A percentile compares a stretch with the other conserved stretches of the same genome.
phyloP scores from a whole-genome alignment of 2,329 filamentous ascomycete species.

The Trichoderma atrobrunneum region DNA sequence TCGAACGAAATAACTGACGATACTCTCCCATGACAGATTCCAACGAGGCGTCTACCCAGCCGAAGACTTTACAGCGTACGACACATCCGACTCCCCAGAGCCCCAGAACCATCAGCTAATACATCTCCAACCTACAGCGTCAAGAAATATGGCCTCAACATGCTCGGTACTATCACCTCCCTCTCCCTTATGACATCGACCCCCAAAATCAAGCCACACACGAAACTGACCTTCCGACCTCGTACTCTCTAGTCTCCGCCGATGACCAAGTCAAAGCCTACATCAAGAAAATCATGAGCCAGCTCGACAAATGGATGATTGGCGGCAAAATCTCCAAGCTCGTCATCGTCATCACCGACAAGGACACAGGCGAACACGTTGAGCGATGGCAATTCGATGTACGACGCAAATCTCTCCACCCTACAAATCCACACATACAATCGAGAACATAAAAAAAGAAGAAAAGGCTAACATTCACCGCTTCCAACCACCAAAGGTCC shows the following conservation, averaged over 20 bases:
- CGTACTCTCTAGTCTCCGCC: conserved; percentile 63
- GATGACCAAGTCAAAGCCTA: conserved; percentile 99
- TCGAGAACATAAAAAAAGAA: neutral
- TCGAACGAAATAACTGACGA: neutral
- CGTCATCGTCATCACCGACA: conserved; percentile 93
- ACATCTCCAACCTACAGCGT: conserved; percentile 46
- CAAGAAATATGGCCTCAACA: conserved; percentile 99
- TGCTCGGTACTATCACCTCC: conserved; percentile 62
- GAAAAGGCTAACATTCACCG: neutral
- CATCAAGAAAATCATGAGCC: conserved; percentile 98
- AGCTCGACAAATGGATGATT: conserved; percentile 97
- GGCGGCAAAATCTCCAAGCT: conserved; percentile 96
- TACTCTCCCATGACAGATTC: conserved; percentile 56
- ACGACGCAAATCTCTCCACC: conserved; percentile 25
- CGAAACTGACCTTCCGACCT: neutral
- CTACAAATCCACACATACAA: neutral
- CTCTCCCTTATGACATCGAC: neutral
- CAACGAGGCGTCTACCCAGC: conserved; percentile 84
- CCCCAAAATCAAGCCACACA: neutral
- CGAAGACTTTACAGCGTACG: conserved; percentile 91
- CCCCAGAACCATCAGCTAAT: neutral
- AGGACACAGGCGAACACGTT: conserved; percentile 93
- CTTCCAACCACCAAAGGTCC: conserved; percentile 22
- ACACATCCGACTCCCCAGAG: conserved; percentile 42
- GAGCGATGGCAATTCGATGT: conserved; percentile 99